phyloP scores from a whole-genome alignment of 768 basidiomycete genomes.

The Sarcodon aspratus region DNA sequence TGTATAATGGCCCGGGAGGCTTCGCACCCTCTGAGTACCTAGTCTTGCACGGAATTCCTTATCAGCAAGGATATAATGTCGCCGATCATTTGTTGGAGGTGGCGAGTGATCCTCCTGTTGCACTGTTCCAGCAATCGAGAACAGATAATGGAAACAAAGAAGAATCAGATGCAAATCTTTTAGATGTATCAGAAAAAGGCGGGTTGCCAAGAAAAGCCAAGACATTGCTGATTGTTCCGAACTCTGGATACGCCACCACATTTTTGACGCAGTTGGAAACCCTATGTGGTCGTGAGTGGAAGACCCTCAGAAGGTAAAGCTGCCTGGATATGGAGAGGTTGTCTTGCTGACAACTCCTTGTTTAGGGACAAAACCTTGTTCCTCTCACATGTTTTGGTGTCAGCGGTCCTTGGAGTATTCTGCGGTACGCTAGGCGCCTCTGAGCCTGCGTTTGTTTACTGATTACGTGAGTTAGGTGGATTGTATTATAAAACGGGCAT shows the following conservation, averaged over 20 bases:
- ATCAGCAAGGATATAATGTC: conserved; percentile 78
- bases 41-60: conserved; percentile 28
- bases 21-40: conserved; percentile 64
- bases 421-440: conserved; percentile 42
- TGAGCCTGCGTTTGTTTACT: background rate
- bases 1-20: conserved; percentile 74
- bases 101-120: conserved; percentile 52
- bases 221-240: conserved; percentile 3
- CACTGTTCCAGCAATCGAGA: conserved; percentile 24
- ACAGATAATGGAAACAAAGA: background rate
- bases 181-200: background rate
- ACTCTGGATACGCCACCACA: conserved; percentile 49
- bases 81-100: conserved; percentile 90
- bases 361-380: conserved; percentile 75
- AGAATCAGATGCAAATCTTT: background rate
- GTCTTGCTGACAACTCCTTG: too few species aligned
- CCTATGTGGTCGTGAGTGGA: conserved; percentile 78
- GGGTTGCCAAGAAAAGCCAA: background rate
- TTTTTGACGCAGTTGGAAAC: conserved; percentile 86
- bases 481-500: conserved; percentile 73
- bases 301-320: conserved; percentile 56
- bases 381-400: conserved; percentile 62
- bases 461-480: conserved; percentile 40
- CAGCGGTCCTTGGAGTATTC: conserved; percentile 73
- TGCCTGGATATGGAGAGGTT: background rate